Conservation (phyloP, 768 basidiomycete genomes). For the Coprinopsis cinerea region DNA sequence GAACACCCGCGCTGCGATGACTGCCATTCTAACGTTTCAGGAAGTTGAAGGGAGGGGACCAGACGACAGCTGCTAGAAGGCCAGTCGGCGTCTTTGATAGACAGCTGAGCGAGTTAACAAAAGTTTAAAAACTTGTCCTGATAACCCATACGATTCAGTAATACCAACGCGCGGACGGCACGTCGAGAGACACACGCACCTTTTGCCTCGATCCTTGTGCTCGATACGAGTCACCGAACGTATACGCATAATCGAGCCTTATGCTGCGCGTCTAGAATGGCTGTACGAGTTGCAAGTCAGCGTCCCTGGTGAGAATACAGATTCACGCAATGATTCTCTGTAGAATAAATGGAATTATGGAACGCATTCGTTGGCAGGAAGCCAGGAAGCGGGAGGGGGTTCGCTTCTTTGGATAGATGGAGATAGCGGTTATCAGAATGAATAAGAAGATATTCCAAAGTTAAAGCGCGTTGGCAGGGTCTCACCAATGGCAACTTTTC, state of each 20-base stretch:
- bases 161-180: too few relatives aligned
- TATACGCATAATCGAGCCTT: too few relatives aligned
- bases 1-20: not conserved
- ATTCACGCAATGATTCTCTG: constrained; percentile 2
- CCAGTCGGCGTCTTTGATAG: not conserved
- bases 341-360: constrained; percentile 1
- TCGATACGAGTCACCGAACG: too few relatives aligned
- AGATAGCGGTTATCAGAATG: constrained; percentile 12
- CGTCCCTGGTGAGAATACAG: too few relatives aligned
- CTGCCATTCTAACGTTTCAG: constrained; percentile 3
- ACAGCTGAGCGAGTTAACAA: constrained; percentile 1
- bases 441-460: constrained; percentile 8
- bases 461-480: not conserved
- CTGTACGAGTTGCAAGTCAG: too few relatives aligned
- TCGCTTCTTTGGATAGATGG: constrained; percentile 5
- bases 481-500: not conserved
- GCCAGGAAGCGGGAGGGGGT: not conserved
- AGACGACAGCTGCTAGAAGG: constrained; percentile 32
- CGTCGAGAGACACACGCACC: too few relatives aligned
- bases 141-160: too few relatives aligned
- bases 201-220: too few relatives aligned
- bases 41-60: constrained; percentile 45
- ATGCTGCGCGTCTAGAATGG: too few relatives aligned
- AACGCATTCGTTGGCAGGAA: not conserved
- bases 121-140: too few relatives aligned